Conservation (phyloP, 495 filamentous ascomycete species). For the Clavariopsis aquatica region DNA sequence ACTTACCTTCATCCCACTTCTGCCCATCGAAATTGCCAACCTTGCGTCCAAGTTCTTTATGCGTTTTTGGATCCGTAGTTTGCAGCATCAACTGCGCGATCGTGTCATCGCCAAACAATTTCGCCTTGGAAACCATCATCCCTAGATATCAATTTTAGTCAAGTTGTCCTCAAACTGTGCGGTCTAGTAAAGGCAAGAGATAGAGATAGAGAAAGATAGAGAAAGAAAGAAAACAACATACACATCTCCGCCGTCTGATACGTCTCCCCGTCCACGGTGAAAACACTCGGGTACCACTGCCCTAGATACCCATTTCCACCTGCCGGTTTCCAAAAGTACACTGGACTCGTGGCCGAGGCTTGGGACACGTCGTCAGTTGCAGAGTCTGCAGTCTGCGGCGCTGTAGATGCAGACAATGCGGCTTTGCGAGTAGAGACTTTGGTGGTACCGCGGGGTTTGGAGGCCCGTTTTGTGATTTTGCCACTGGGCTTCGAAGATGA, state of each 20-base stretch:
- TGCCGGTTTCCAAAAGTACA: constrained; percentile 16
- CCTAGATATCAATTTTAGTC: no score
- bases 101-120: constrained; percentile 45
- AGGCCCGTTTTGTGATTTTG: background rate
- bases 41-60: constrained; percentile 59
- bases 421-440: background rate
- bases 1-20: constrained; percentile 53
- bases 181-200: no score
- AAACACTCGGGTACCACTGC: constrained; percentile 44
- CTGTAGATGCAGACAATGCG: background rate
- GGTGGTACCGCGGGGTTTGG: background rate
- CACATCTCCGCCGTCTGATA: constrained; percentile 48
- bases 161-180: no score
- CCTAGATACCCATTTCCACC: constrained; percentile 39
- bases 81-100: constrained; percentile 43
- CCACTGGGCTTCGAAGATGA: background rate
- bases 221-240: no score
- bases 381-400: no score
- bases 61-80: constrained; percentile 43
- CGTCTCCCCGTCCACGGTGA: constrained; percentile 39
- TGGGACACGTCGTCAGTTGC: background rate
- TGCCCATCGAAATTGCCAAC: constrained; percentile 56
- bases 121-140: constrained; percentile 49
- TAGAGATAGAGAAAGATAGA: no score
- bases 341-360: background rate